These are phyloP conservation scores for Aspergillus sp. DNA, from an alignment of 2,329 filamentous ascomycete species.

Conservation along the genomic window DNA sequence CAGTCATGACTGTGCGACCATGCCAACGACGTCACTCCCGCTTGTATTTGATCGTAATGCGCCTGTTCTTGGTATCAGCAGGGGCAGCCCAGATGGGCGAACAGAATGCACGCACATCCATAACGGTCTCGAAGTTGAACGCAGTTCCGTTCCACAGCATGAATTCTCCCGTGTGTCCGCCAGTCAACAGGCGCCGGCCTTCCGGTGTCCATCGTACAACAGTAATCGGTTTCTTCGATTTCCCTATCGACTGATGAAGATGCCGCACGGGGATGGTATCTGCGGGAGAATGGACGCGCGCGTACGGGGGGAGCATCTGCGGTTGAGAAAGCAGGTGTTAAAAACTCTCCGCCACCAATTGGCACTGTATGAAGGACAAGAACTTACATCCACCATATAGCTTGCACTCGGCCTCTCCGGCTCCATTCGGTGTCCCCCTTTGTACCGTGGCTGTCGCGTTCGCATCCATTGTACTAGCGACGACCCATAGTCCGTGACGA, in stretches of 20 bases:
- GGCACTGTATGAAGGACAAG: conserved; percentile 1
- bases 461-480: conserved; percentile 88
- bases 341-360: conserved; percentile 4
- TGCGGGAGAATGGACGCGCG: conserved; percentile 62
- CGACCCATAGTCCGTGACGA: conserved; percentile 86
- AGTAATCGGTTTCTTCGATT: conserved; percentile 94
- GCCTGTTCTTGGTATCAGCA: conserved; percentile 40
- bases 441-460: conserved; percentile 66
- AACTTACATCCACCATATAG: conserved; percentile 76
- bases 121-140: conserved; percentile 99
- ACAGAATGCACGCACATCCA: conserved; percentile 51
- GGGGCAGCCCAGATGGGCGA: not conserved
- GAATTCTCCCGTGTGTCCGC: conserved; percentile 93
- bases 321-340: conserved; percentile 3
- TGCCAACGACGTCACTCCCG: conserved; percentile 35
- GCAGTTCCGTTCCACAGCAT: conserved; percentile 98
- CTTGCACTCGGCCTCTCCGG: conserved; percentile 75
- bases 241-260: conserved; percentile 95
- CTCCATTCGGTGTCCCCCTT: conserved; percentile 62
- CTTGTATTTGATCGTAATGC: conserved; percentile 55
- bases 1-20: conserved; percentile 97
- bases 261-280: conserved; percentile 92
- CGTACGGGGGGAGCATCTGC: conserved; percentile 79
- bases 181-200: conserved; percentile 80
- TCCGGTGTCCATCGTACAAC: conserved; percentile 97